These are phyloP conservation scores for Steccherinum ochraceum DNA, from an alignment of 768 basidiomycete genomes.

Conservation along the genomic window DNA sequence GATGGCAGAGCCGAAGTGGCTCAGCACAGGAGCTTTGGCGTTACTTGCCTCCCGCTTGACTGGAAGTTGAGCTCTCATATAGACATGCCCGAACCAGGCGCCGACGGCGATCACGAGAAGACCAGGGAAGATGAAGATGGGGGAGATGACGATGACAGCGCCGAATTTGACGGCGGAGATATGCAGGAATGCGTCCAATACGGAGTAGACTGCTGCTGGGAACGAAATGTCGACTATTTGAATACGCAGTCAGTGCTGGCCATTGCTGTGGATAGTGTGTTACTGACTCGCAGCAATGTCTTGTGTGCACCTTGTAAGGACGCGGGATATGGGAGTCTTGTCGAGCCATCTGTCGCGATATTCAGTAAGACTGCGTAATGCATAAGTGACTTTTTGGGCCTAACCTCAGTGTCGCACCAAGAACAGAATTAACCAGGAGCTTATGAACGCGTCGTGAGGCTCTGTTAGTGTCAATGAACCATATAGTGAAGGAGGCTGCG, in stretches of 20 bases:
- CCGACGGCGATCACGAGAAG: conserved; percentile 29
- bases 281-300: conserved; percentile 37
- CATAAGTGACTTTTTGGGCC: conserved; percentile 28
- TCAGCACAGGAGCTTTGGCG: conserved; percentile 40
- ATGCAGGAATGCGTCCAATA: conserved; percentile 21
- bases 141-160: conserved; percentile 32
- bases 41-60: conserved; percentile 52
- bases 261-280: neutral
- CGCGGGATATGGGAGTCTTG: conserved; percentile 42
- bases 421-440: conserved; percentile 44
- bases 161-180: conserved; percentile 29
- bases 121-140: conserved; percentile 34
- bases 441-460: conserved; percentile 51
- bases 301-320: conserved; percentile 56
- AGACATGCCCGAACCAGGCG: conserved; percentile 36
- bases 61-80: conserved; percentile 48
- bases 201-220: conserved; percentile 13
- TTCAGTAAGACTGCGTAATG: neutral
- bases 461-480: conserved; percentile 39
- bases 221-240: conserved; percentile 28
- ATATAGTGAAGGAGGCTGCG: conserved; percentile 26
- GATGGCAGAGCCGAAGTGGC: conserved; percentile 45
- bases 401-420: conserved; percentile 57
- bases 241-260: neutral
- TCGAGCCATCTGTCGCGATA: conserved; percentile 33